These are phyloP conservation scores for Lolium perenne DNA, from an alignment of 176 grass and related monocot species.

Conservation along the genomic window DNA sequence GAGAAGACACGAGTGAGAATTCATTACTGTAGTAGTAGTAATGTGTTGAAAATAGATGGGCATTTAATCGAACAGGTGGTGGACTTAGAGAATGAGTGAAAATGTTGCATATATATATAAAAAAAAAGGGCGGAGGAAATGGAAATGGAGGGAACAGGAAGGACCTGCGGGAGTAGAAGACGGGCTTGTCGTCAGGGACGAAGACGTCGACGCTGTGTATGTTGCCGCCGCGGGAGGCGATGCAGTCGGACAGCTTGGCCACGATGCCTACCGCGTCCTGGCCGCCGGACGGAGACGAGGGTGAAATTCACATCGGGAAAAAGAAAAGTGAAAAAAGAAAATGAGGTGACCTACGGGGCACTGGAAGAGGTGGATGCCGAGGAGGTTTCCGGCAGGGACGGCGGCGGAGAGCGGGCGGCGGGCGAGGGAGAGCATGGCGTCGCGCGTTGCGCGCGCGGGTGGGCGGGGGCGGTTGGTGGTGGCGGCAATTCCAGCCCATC, in stretches of 20 bases:
- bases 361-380: slow-evolving; percentile 83
- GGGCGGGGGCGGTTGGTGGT: neutral
- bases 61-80: neutral
- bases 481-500: slow-evolving; percentile 13
- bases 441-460: neutral
- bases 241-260: slow-evolving; percentile 81
- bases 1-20: too few species aligned
- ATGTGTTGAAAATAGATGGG: neutral
- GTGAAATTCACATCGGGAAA: neutral
- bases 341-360: slow-evolving; percentile 52
- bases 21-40: neutral
- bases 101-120: too few species aligned
- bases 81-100: neutral
- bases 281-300: neutral
- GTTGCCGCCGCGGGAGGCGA: slow-evolving; percentile 85
- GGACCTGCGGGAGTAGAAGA: slow-evolving; percentile 87
- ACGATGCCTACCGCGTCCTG: slow-evolving; percentile 84
- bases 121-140: neutral
- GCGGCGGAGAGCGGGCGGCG: slow-evolving; percentile 47
- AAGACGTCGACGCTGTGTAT: slow-evolving; percentile 94
- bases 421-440: slow-evolving; percentile 30
- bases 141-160: neutral
- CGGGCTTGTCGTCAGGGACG: slow-evolving; percentile 68
- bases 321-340: neutral
- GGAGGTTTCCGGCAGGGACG: slow-evolving; percentile 35